Percentiles rank a stretch among this genome's conserved stretches.
These are phyloP conservation scores for Dinochytrium kinnereticum DNA, from an alignment of 371 early-diverging fungal species.

Conservation along the genomic window DNA sequence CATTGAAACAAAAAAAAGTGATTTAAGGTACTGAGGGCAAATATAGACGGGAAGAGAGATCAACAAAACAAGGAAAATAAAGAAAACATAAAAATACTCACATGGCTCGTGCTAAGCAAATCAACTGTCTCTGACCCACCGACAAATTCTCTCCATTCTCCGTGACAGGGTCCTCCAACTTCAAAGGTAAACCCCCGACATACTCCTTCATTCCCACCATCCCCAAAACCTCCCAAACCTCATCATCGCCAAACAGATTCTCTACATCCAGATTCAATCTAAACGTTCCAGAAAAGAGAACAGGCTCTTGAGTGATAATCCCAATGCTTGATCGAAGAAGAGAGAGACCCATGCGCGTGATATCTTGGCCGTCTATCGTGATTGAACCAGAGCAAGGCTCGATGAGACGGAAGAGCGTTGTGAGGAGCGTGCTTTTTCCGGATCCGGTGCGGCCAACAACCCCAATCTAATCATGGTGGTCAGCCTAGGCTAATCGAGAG, in stretches of 20 bases:
- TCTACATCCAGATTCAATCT: slow-evolving; percentile 86
- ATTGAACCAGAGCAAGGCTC: slow-evolving; percentile 74
- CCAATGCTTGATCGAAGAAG: slow-evolving; percentile 66
- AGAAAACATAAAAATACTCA: slow-evolving; percentile 19
- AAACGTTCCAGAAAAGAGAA: slow-evolving; percentile 66
- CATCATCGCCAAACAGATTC: slow-evolving; percentile 67
- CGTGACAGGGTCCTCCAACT: slow-evolving; percentile 37
- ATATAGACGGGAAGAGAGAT: no score
- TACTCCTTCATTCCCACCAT: slow-evolving; percentile 17
- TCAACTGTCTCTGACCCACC: slow-evolving; percentile 59
- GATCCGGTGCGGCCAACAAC: slow-evolving; percentile 49
- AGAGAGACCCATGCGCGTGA: slow-evolving; percentile 71
- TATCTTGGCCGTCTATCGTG: slow-evolving; percentile 62
- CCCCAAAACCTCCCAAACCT: slow-evolving; percentile 73
- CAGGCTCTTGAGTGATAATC: slow-evolving; percentile 96
- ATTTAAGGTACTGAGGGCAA: no score
- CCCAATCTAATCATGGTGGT: slow-evolving; percentile 3
- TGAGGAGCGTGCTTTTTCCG: slow-evolving; percentile 80
- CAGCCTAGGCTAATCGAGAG: not conserved
- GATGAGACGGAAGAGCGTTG: slow-evolving; percentile 82
- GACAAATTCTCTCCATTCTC: slow-evolving; percentile 50
- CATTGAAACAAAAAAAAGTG: not conserved
- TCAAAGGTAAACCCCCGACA: slow-evolving; percentile 25
- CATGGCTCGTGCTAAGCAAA: slow-evolving; percentile 52
- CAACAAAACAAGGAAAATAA: not conserved